A percentile compares a stretch with the other conserved stretches of the same genome.
Evolutionary conservation across 2,329 filamentous ascomycete genomes (phyloP).

Genomic region (Nigrospora oryzae): DNA sequence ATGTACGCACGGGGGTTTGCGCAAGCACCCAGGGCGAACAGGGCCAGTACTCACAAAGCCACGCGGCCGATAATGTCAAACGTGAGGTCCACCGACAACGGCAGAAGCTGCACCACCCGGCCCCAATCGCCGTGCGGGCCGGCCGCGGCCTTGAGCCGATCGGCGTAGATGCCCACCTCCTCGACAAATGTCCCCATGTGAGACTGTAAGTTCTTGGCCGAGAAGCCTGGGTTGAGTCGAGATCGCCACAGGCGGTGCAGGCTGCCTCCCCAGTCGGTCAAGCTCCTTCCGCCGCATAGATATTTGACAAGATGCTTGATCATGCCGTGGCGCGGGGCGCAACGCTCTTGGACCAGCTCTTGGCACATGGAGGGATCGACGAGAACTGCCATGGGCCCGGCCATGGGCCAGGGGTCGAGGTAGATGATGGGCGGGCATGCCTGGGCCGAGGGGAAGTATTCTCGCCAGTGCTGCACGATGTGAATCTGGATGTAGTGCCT

Average conservation of each 20-base stretch:
- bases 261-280: no score
- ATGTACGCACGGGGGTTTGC: not conserved
- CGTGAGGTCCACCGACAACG: conserved; percentile 9
- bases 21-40: not conserved
- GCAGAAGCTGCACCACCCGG: conserved; percentile 12
- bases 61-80: conserved; percentile 13
- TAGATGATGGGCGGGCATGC: conserved; percentile 15
- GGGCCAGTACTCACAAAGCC: conserved; percentile 8
- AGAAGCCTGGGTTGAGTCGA: conserved; percentile 25
- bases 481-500: conserved; percentile 8
- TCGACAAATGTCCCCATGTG: conserved; percentile 18
- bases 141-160: conserved; percentile 6
- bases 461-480: conserved; percentile 7
- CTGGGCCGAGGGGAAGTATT: conserved; percentile 13
- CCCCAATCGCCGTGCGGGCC: conserved; percentile 6
- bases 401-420: conserved; percentile 25
- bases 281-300: no score
- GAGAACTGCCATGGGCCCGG: conserved; percentile 19
- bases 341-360: conserved; percentile 21
- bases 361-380: conserved; percentile 22
- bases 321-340: conserved; percentile 18
- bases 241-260: conserved; percentile 21
- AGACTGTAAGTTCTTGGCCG: conserved; percentile 19
- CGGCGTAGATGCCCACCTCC: conserved; percentile 11
- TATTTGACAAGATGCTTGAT: not conserved